Evolutionary conservation across 345 rosid genomes (phyloP), one percentile per base, ranked within the genome.

Genomic region (Crucihimalaya himalaica): DNA sequence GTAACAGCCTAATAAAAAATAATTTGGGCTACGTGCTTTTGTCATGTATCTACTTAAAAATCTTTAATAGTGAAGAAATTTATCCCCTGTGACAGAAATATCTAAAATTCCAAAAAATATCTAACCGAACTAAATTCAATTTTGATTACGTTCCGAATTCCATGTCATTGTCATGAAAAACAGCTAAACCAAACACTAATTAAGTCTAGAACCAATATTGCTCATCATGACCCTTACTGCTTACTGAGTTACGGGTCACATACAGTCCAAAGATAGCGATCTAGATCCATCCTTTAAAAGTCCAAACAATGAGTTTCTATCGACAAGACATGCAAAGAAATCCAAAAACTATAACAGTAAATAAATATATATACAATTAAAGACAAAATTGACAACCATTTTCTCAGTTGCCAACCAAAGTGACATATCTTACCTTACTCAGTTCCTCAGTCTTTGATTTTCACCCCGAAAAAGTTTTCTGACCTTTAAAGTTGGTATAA

Each of bases 361-460:
- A 40, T 28, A 67, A 52, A 63, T 47, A 25, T 5, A 57, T 6
- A 66, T 35, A 27, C 34, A 57, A 58, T 23, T 8, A 56, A 15
- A 56, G 1, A 3, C 8, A 25, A 62, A 62, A 62, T 75, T 75
- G 79, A 68, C 79, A 61, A 46, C 25, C 63, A 68, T 42, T 61
- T 29, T 31, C 55, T 60, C 69, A 68, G 8, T 21, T 52, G 56
- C 78, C 78, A 50, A 59, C 68, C 68, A 75, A 67, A 28, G 73
- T 75, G 73, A 59, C 73, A 50, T 31, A 42, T 67, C 72, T 35
- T 66, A 74, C 72, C 60, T 67, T 57, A 70, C 64, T 53, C 57
- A 68, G 74, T 61, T 73, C 51, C 48, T 32, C 29, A 64, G 50
- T 64, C 72, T 37, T 57, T 48, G 68, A 67, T 67, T 66, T 50